phyloP scores from a whole-genome alignment of 176 grass and related monocot genomes.

The Triticum turgidum region DNA sequence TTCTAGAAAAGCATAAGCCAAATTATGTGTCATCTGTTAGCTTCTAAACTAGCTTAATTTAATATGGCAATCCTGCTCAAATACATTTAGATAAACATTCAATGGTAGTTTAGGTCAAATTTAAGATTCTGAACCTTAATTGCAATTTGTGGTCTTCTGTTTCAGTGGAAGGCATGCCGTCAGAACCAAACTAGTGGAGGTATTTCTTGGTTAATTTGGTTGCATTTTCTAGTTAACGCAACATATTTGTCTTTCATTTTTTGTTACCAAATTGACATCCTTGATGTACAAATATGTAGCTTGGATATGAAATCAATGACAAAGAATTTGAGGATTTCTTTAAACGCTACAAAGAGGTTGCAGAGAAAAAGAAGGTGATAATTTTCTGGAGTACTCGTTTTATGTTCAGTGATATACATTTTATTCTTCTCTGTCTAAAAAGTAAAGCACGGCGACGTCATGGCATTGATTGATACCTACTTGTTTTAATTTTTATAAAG shows the following conservation, averaged over 20 bases:
- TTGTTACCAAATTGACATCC: slow-evolving; percentile 17
- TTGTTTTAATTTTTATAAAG: neutral
- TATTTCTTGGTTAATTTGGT: slow-evolving; percentile 35
- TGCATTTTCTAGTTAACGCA: slow-evolving; percentile 14
- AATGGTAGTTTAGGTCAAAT: slow-evolving; percentile 7
- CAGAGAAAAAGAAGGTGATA: slow-evolving; percentile 95
- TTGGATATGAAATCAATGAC: slow-evolving; percentile 85
- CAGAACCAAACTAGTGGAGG: slow-evolving; percentile 84
- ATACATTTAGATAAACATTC: neutral
- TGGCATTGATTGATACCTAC: neutral
- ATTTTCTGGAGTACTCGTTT: neutral
- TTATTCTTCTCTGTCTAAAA: slow-evolving; percentile 11
- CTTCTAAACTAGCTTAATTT: slow-evolving; percentile 26
- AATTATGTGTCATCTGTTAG: neutral
- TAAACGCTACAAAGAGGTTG: slow-evolving; percentile 97
- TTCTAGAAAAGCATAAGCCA: neutral
- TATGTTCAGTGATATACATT: neutral
- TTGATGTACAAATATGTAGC: slow-evolving; percentile 44
- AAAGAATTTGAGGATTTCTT: slow-evolving; percentile 96
- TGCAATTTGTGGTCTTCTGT: slow-evolving; percentile 41
- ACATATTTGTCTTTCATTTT: neutral
- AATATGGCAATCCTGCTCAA: neutral
- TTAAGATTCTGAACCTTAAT: neutral
- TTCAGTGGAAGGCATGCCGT: slow-evolving; percentile 94
- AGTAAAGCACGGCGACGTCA: neutral